Evolutionary conservation across 192 early-diverging fungal genomes (phyloP).

Genomic region (Phlyctochytrium arcticum): DNA sequence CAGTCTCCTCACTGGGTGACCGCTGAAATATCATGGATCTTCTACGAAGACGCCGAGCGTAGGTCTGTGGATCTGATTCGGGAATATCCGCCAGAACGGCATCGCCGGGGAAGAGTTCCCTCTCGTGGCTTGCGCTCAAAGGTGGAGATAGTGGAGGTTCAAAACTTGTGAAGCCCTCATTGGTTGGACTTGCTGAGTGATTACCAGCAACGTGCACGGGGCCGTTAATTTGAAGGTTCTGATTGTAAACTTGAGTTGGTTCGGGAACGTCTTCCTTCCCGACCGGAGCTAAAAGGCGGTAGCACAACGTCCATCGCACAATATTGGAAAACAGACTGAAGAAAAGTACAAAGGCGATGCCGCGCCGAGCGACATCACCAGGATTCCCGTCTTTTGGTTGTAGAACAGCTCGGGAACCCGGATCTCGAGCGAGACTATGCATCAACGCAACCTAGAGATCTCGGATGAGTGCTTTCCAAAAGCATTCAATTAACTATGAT

Average conservation of each 20-base stretch:
- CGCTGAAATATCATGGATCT: not conserved
- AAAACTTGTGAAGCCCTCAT: no score
- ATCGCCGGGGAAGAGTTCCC: constrained; percentile 17
- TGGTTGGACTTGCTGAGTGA: no score
- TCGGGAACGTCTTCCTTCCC: no score
- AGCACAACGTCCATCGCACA: constrained; percentile 74
- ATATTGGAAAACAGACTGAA: constrained; percentile 77
- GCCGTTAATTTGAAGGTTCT: constrained; percentile 20
- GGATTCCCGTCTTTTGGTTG: not conserved
- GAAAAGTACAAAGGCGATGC: constrained; percentile 66
- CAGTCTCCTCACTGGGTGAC: no score
- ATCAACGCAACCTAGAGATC: constrained; percentile 2
- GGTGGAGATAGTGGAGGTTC: no score
- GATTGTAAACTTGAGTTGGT: constrained; percentile 15
- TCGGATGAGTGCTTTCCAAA: not conserved
- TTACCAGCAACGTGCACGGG: no score
- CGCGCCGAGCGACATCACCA: constrained; percentile 14
- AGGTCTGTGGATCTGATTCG: not conserved
- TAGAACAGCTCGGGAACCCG: constrained; percentile 13
- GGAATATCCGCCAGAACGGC: not conserved
- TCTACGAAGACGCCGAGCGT: not conserved
- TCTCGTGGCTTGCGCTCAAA: not conserved
- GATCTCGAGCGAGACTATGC: constrained; percentile 13
- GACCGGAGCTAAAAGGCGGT: constrained; percentile 7
- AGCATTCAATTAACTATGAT: not conserved